Conservation (phyloP, 345 rosid species). For the Salix exigua region DNA sequence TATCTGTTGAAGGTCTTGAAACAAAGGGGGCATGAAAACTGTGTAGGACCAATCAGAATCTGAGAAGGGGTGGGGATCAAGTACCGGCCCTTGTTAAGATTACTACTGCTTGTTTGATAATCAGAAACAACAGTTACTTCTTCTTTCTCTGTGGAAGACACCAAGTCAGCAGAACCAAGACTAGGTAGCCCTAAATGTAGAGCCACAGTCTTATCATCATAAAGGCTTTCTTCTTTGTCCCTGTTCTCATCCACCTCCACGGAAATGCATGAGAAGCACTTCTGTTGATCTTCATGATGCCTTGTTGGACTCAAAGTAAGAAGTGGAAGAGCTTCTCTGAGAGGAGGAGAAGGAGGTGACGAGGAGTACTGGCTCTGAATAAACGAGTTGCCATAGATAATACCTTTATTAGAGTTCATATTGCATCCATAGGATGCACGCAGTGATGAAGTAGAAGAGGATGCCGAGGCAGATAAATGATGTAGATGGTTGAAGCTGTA, state of each 20-base stretch:
- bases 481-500: constrained; percentile 36
- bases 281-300: constrained; percentile 33
- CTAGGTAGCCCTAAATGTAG: constrained; percentile 81
- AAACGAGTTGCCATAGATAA: constrained; percentile 4
- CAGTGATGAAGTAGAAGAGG: constrained; percentile 32
- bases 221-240: constrained; percentile 28
- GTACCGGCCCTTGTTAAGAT: constrained; percentile 69
- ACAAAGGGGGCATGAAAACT: constrained; percentile 97
- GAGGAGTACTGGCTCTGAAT: constrained; percentile 12
- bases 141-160: constrained; percentile 41
- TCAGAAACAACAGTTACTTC: constrained; percentile 42
- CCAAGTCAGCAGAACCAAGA: constrained; percentile 36
- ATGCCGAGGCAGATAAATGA: constrained; percentile 35
- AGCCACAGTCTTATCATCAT: constrained; percentile 47
- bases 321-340: constrained; percentile 84
- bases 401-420: constrained; percentile 19
- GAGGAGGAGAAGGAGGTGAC: constrained; percentile 67
- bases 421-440: constrained; percentile 27
- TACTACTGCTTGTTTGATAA: constrained; percentile 19
- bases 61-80: constrained; percentile 99
- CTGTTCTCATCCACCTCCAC: constrained; percentile 47
- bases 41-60: constrained; percentile 94
- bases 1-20: constrained; percentile 99
- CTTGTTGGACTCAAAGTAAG: constrained; percentile 70
- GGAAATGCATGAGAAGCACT: constrained; percentile 16